Conservation (phyloP, 805 yeast species). For the Nakazawaea ambrosiae region DNA sequence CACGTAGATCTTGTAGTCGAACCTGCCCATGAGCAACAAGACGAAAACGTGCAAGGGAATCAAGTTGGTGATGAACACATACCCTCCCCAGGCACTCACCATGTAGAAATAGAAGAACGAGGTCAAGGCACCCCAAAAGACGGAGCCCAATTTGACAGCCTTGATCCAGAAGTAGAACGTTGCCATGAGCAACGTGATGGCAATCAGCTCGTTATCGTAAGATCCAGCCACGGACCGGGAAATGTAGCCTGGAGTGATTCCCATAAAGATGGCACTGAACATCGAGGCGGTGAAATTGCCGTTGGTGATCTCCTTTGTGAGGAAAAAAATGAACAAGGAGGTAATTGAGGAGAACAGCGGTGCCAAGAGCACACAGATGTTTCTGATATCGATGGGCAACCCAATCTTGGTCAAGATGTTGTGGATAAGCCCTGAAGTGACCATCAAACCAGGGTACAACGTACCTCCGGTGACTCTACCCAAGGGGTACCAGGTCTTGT, state of each 20-base stretch:
- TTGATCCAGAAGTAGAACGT: constrained; percentile 96
- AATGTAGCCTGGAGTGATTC: constrained; percentile 97
- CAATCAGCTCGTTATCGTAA: constrained; percentile 98
- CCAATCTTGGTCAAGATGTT: constrained; percentile 56
- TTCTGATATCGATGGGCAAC: constrained; percentile 88
- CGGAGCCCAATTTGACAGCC: constrained; percentile 85
- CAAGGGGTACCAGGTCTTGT: constrained; percentile 97
- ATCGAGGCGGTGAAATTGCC: constrained; percentile 68
- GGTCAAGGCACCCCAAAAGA: constrained; percentile 74
- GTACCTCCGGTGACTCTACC: constrained; percentile 99
- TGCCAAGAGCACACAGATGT: constrained; percentile 91
- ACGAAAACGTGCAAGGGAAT: constrained; percentile 94
- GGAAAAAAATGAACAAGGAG: constrained; percentile 79
- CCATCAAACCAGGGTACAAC: constrained; percentile 96
- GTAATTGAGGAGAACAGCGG: constrained; percentile 95
- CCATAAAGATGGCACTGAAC: constrained; percentile 89
- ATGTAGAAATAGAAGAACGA: constrained; percentile 92
- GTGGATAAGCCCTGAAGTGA: constrained; percentile 89
- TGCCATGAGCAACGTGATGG: constrained; percentile 91
- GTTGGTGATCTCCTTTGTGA: constrained; percentile 87
- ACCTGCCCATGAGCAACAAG: constrained; percentile 89
- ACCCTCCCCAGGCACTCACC: constrained; percentile 99
- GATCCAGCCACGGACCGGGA: constrained; percentile 98
- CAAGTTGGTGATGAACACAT: constrained; percentile 95
- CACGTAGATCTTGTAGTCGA: constrained; percentile 72